Evolutionary conservation across 176 grass and related monocot species (phyloP).

Genomic region (Triticum dicoccoides): DNA sequence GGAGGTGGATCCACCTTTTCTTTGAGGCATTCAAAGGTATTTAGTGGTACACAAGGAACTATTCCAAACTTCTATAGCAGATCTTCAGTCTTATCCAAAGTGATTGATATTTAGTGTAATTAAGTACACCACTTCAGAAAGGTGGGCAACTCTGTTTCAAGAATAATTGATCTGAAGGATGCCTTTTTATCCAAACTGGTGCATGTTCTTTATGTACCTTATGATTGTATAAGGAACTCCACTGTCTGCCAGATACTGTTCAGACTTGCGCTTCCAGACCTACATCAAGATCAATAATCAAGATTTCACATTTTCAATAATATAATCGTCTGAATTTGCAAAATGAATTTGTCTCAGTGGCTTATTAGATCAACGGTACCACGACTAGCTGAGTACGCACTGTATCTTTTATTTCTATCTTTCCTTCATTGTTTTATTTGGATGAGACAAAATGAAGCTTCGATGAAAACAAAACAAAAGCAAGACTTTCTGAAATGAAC

Average conservation of each 20-base stretch:
- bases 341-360: neutral
- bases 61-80: neutral
- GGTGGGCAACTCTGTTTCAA: neutral
- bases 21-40: neutral
- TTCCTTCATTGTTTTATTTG: neutral
- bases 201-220: conserved; percentile 37
- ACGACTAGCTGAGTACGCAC: too few relatives aligned
- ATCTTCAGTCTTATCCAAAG: neutral
- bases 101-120: neutral
- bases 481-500: neutral
- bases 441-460: neutral
- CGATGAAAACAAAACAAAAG: neutral
- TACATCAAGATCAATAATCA: conserved; percentile 17
- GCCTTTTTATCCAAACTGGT: neutral
- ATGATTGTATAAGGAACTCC: conserved; percentile 75
- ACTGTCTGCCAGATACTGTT: conserved; percentile 87
- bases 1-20: neutral
- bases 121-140: neutral
- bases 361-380: too few relatives aligned
- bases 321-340: neutral
- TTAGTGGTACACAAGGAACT: neutral
- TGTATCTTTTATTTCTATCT: too few relatives aligned
- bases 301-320: neutral
- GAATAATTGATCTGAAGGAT: neutral
- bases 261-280: conserved; percentile 86